A percentile compares a stretch with the other conserved stretches of the same genome.
Conservation (phyloP, 257 asterid species). For the Leonotis leonurus region DNA sequence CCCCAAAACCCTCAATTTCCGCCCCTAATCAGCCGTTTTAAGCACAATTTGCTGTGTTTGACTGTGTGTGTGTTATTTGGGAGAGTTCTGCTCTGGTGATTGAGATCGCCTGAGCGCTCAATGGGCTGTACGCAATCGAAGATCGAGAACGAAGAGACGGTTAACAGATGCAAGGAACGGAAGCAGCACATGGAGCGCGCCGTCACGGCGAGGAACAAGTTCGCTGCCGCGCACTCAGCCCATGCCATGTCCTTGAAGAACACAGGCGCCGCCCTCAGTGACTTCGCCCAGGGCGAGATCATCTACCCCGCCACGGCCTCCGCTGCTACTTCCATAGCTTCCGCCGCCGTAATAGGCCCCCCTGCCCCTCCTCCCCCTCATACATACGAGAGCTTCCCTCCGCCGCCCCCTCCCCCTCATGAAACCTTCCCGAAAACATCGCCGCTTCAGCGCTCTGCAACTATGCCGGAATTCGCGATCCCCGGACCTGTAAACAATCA, state of each 20-base stretch:
- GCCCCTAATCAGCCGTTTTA: not conserved
- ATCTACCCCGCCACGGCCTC: slow-evolving; percentile 28
- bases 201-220: slow-evolving; percentile 74
- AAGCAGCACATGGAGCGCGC: slow-evolving; percentile 75
- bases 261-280: slow-evolving; percentile 93
- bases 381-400: slow-evolving; percentile 44
- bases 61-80: not conserved
- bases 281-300: slow-evolving; percentile 81
- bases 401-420: slow-evolving; percentile 68
- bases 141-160: slow-evolving; percentile 91
- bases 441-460: slow-evolving; percentile 74
- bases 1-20: slow-evolving; percentile 13
- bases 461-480: slow-evolving; percentile 70
- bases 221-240: slow-evolving; percentile 90
- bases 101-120: not conserved
- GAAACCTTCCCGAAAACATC: slow-evolving; percentile 25
- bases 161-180: slow-evolving; percentile 84
- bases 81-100: not conserved
- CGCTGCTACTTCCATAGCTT: slow-evolving; percentile 1
- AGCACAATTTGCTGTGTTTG: not conserved
- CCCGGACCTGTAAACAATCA: slow-evolving; percentile 38
- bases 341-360: slow-evolving; percentile 21
- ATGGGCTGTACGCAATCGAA: slow-evolving; percentile 93
- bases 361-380: slow-evolving; percentile 36
- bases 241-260: slow-evolving; percentile 77